Base-by-base conservation (phyloP, 306 rosid genomes). In the Dryas alaskensis region DNA sequence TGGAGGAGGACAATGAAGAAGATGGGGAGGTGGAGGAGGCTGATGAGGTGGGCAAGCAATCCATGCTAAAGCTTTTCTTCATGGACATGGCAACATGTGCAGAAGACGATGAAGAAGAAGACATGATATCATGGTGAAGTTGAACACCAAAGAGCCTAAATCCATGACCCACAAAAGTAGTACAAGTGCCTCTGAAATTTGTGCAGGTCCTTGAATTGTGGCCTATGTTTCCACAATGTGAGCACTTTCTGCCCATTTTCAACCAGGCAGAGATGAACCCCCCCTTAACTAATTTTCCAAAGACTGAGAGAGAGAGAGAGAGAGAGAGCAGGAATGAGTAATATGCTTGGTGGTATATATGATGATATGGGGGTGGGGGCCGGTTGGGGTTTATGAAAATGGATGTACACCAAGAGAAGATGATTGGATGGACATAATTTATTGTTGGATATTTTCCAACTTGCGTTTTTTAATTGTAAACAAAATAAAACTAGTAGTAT, bases 201-300 rank as follows among this genome's bases (percentile, higher is more conserved):
- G 96, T 71, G 83, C 99, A 94, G 6, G 99, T 94, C 65, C 99
- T 91, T 9, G 96, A 94, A 83, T 94, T 94, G 69, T 94, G 98
- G 27, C 99, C 99, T 75, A 87, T 82, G 69, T 81, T 88, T 68
- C 97, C 95, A 85, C 99, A 94, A 84, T 94, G 97, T 16, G 99
- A 94, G 80, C 99, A 94, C 87, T 94, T 94, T 73, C 99, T 91
- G 0, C 88, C 97, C 99, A 94, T 91, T 78, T 84, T 81, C 67
- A 67, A 76, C 69, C 49, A 44, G 49, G 44, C 79, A 77, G 37
- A 22, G 22, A 22, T 22, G 22, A 22, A 31, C 37, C 2, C 37
- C 37, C 37, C 37, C 37, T 31, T 31, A 31, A 31, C 37, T 31
- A 31, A 31, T 31, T 31, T 27, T 65, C 70, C 76, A 64, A 58